Evolutionary conservation across 2,329 filamentous ascomycete species (phyloP), one percentile per base, ranked within the genome.

Genomic region (Claviceps arundinis): DNA sequence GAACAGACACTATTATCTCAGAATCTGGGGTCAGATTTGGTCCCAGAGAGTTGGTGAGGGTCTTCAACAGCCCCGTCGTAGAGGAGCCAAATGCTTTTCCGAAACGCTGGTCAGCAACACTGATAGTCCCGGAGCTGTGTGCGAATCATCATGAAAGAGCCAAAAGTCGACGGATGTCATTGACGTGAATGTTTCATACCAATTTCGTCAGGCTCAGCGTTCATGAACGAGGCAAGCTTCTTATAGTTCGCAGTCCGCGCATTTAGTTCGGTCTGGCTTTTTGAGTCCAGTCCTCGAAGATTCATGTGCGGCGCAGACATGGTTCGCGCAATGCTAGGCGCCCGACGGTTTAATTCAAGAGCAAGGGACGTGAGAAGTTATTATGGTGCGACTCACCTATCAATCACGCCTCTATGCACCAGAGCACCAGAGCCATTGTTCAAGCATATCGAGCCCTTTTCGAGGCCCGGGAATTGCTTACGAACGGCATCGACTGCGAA

Each of bases 11-110:
- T 55, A 93, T 70, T 48, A 91, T 74, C 61, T 88, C 84, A 54
- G 22, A 37, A 22, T 50, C 51, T 1, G 34, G 4, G 9, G 17
- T 79, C 2, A 71, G 62, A 11, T 70, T 26, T 37, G 44, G 44
- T 59, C 61, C 11, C 64, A 59, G 5, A 84, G 65, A 2, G 77
- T 69, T 22, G 71, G 72, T 0, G 80, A 89, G 74, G 62, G 89
- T 90, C 57, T 85, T 80, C 59, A 89, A 79, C 9, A 89, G 75
- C 62, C 89, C 85, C 0, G 87, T 90, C 0, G 86, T 87, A 2
- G 86, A 87, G 0, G 82, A 70, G 1, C 86, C 86, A 51, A 89
- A 75, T 46, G 85, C 84, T 52, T 7, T n/a, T 40, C 19, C 14
- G 5, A 30, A 3, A 34, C 3, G 14, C 5, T 30, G 11, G 43